Evolutionary conservation across 768 basidiomycete genomes (phyloP).

Genomic region (Tricholoma sp.): DNA sequence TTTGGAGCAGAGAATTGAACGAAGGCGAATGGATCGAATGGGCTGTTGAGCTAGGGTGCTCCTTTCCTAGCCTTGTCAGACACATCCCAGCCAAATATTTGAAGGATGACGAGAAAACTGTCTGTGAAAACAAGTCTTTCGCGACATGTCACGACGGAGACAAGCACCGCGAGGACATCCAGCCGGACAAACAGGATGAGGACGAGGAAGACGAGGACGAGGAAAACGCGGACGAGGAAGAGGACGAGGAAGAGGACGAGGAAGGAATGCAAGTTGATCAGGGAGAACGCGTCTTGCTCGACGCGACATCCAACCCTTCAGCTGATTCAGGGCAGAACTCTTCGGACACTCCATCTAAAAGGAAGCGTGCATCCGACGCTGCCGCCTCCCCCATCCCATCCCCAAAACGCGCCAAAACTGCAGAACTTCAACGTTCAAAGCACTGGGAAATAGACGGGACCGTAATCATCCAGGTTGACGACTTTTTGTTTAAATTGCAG

Average conservation of each 20-base stretch:
- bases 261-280: background rate
- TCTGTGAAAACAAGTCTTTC: background rate
- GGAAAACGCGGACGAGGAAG: background rate
- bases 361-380: background rate
- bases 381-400: background rate
- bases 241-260: background rate
- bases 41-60: background rate
- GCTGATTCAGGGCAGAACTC: background rate
- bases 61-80: background rate
- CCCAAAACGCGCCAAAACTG: background rate
- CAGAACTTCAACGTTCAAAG: background rate
- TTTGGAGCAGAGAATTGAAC: background rate
- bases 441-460: conserved; percentile 16
- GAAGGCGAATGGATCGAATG: background rate
- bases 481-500: conserved; percentile 12
- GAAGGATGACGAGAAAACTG: background rate
- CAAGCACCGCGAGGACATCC: background rate
- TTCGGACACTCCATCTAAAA: background rate
- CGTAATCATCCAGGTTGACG: conserved; percentile 7
- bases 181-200: background rate
- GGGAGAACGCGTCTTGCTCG: background rate
- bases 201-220: background rate
- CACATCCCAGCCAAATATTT: background rate
- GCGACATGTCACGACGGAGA: background rate
- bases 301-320: background rate